Percentiles rank a stretch among this genome's conserved stretches.
phyloP scores from a whole-genome alignment of 2,329 filamentous ascomycete species.

The Cordyceps pruinosa region DNA sequence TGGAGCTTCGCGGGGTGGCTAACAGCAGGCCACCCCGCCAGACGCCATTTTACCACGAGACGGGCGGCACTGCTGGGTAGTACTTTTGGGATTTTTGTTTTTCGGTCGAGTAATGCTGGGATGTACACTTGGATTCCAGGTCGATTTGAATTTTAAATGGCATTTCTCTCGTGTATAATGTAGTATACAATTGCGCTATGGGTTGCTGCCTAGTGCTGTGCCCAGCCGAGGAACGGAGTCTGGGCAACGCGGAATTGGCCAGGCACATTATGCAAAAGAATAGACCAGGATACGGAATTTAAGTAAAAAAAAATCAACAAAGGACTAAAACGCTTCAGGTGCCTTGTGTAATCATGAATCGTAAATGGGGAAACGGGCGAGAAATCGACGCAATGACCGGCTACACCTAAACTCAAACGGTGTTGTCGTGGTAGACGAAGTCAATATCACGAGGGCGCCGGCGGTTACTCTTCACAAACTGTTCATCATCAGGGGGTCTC shows the following conservation, averaged over 20 bases:
- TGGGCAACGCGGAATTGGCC: background rate
- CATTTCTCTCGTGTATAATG: background rate
- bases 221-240: too few species aligned
- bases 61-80: too few species aligned
- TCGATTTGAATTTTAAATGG: background rate
- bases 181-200: background rate
- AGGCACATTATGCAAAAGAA: background rate
- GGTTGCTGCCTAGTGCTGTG: background rate
- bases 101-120: too few species aligned
- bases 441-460: conserved; percentile 80
- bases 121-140: too few species aligned
- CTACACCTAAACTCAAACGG: conserved; percentile 42
- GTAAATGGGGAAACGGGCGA: background rate
- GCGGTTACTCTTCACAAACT: conserved; percentile 77
- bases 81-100: too few species aligned
- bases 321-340: background rate
- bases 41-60: conserved; percentile 12
- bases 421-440: conserved; percentile 90
- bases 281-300: background rate
- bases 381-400: background rate
- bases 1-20: conserved; percentile 4
- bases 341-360: background rate
- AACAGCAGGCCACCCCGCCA: background rate
- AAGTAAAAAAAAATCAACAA: too few species aligned
- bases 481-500: conserved; percentile 79